Base-by-base conservation (phyloP, 2,329 filamentous ascomycete genomes). In the Verticillium klebahnii region DNA sequence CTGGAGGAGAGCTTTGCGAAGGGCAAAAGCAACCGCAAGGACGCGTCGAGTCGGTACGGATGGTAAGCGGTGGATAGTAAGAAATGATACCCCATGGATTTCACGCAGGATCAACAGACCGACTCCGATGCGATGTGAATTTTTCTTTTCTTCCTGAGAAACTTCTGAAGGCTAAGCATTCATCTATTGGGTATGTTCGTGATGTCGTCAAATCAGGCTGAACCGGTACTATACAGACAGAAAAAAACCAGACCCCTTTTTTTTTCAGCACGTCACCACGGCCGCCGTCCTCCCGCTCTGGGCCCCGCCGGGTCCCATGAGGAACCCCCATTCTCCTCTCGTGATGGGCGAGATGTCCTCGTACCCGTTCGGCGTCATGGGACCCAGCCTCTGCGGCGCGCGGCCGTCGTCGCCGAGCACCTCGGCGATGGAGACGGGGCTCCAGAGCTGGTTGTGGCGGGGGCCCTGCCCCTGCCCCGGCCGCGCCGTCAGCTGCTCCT, bases 1-100 rank as follows among this genome's bases (percentile, higher is more conserved):
- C 78, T 97, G 67, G 93, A 97, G 76, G 94, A 98, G 71, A 93
- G 91, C 72, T 97, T 97, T 79, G 92, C 92, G 23, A 81, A 88
- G 67, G 91, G 92, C 6, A 88, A 85, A 77, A 85, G 84, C 69
- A 95, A 93, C 70, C 88, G 91, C 74, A 89, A 86, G 69, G 93
- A 97, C 73, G 92, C 92, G 23, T 91, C 90, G 4, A 88, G 85
- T 62, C 86, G 86, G 69, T 97, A 97, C 77, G 93, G 93, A 5
- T 97, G 92, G 91, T 78, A 75, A 31, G n/a, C 54, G 54, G 57
- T 1, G 29, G 52, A 12, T 29, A 31, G 12, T 4, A 45, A 58
- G 32, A 59, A 31, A 52, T 59, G 45, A 54, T 55, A 54, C 58
- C 45, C 29, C 58, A 50, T 50, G 40, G 19, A 50, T 50, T 52